These are phyloP conservation scores for Chloris gayana DNA, from an alignment of 176 grass and related monocot genomes.

Conservation along the genomic window DNA sequence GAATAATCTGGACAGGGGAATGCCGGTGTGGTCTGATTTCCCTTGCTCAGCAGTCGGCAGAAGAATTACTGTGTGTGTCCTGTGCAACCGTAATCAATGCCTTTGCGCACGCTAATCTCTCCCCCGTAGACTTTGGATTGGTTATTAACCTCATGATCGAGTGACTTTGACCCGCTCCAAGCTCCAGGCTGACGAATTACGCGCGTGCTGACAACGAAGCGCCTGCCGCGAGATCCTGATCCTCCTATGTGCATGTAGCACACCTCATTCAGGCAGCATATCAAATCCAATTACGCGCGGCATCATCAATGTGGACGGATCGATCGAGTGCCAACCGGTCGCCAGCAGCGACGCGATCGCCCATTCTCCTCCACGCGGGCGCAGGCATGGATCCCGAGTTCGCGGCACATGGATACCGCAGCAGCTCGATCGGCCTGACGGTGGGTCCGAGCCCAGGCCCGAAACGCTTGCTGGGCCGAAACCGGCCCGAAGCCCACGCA, in stretches of 20 bases:
- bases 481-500: background rate
- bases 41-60: too few relatives aligned
- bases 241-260: background rate
- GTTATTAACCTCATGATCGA: too few relatives aligned
- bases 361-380: background rate
- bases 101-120: background rate
- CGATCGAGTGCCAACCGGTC: background rate
- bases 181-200: background rate
- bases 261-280: background rate
- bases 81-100: conserved; percentile 2
- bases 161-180: background rate
- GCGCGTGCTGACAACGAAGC: background rate
- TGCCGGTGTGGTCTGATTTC: too few relatives aligned
- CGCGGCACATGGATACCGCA: background rate
- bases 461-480: background rate
- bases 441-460: background rate
- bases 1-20: background rate
- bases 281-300: background rate
- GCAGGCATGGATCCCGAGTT: background rate
- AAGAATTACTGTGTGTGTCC: background rate
- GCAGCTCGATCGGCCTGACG: background rate
- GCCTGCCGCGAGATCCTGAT: background rate
- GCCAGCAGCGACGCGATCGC: background rate
- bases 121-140: too few relatives aligned
- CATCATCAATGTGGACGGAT: background rate